These are phyloP conservation scores for Dalbergia oliveri DNA, from an alignment of 306 rosid genomes.

Conservation along the genomic window DNA sequence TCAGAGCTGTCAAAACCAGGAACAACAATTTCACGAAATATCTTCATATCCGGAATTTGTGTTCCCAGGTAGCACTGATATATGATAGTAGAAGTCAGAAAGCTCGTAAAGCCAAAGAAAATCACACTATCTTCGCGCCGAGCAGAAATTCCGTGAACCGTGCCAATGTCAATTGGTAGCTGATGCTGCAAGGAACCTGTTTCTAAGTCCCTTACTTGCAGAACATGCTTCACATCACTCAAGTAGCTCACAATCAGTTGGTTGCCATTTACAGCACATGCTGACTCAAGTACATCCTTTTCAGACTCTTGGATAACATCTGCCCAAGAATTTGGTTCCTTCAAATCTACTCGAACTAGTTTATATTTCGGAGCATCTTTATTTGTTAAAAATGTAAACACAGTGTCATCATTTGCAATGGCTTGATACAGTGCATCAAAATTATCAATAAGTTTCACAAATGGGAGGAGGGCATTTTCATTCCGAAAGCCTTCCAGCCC, in stretches of 20 bases:
- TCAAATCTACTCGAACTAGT: constrained; percentile 80
- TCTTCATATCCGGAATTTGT: constrained; percentile 72
- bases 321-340: constrained; percentile 77
- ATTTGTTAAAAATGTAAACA: constrained; percentile 83
- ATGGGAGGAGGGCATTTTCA: constrained; percentile 73
- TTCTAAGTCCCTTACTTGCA: constrained; percentile 85
- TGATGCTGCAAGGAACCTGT: constrained; percentile 85
- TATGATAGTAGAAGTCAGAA: constrained; percentile 86
- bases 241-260: constrained; percentile 83
- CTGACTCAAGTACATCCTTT: constrained; percentile 85
- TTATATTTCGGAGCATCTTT: constrained; percentile 95
- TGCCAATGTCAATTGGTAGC: constrained; percentile 89
- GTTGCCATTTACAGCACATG: constrained; percentile 76
- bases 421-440: constrained; percentile 74
- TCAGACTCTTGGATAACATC: constrained; percentile 81
- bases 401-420: constrained; percentile 82
- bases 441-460: constrained; percentile 74
- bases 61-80: constrained; percentile 77
- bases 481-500: constrained; percentile 74
- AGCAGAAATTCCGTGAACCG: constrained; percentile 76
- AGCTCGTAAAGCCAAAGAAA: constrained; percentile 84
- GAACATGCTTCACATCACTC: constrained; percentile 88
- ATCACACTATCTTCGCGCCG: constrained; percentile 71
- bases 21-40: constrained; percentile 81
- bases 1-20: constrained; percentile 83